Percentiles rank a stretch among this genome's conserved stretches.
These are phyloP conservation scores for Chimonanthus salicifolius DNA, from an alignment of 164 flowering plant species.

Conservation along the genomic window DNA sequence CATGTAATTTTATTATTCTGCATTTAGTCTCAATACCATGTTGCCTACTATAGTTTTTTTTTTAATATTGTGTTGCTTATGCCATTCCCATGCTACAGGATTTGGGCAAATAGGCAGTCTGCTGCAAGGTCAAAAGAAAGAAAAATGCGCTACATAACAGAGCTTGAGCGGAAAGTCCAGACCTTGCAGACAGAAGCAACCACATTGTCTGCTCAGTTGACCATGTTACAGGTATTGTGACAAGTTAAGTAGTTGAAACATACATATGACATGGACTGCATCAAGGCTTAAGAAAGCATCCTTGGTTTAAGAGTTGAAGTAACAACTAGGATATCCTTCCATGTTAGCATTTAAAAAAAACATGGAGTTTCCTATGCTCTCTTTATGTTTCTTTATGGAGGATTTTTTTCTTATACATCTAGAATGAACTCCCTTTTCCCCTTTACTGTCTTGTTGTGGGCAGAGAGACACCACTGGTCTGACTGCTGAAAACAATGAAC, in stretches of 20 bases:
- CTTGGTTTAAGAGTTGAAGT: background rate
- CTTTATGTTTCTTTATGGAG: background rate
- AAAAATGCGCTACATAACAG: slow-evolving; percentile 94
- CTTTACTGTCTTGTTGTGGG: slow-evolving; percentile 12
- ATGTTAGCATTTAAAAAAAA: background rate
- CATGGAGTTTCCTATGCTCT: background rate
- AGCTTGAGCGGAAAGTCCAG: slow-evolving; percentile 92
- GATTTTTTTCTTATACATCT: background rate
- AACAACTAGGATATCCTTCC: too few species aligned
- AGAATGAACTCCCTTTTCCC: background rate
- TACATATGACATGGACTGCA: too few species aligned
- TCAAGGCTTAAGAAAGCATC: background rate
- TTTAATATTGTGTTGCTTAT: background rate
- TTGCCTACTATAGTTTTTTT: background rate
- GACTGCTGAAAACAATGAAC: slow-evolving; percentile 79
- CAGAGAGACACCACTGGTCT: slow-evolving; percentile 95
- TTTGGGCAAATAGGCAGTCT: slow-evolving; percentile 99
- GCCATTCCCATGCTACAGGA: slow-evolving; percentile 32
- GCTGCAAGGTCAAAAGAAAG: slow-evolving; percentile 99
- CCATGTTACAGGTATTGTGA: slow-evolving; percentile 69
- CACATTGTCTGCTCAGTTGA: slow-evolving; percentile 82
- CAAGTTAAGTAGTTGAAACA: background rate
- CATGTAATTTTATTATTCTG: background rate
- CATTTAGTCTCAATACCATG: background rate
- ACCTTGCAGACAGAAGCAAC: slow-evolving; percentile 93